Base-by-base conservation (phyloP, 306 rosid species). In the Nissolia schottii region DNA sequence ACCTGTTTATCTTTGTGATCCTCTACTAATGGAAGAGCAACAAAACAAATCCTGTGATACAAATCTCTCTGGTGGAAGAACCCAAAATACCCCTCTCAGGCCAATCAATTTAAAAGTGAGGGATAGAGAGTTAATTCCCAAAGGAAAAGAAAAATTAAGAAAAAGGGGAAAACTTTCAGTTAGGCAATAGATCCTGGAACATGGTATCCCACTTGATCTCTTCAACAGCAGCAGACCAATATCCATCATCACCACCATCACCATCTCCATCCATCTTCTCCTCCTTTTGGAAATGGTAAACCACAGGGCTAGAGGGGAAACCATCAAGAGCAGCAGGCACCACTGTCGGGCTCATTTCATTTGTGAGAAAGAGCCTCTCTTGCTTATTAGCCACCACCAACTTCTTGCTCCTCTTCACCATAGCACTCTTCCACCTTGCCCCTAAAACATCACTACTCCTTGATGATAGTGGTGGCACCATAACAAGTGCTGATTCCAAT, bases 141-240 rank as follows among this genome's bases (percentile, higher is more conserved):
- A 46, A 4, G 59, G 50, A 23, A 63, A 73, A 37, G 50, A 23
- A 63, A 73, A 37, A 23, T 13, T 10, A 28, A 76, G 32, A 3
- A 3, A 51, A 4, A 25, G 15, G 8, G 18, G 16, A 4, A 32
- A 56, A 15, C 1, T 34, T 64, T 85, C 72, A 93, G 53, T 94
- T 93, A 65, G 97, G 97, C 87, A 85, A 89, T 71, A 93, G 87
- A 81, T 93, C 89, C 61, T 91, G 92, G 64, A 93, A 93, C 98
- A 93, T 74, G 16, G 94, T 61, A 81, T 89, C 96, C 97, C 97
- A 91, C 87, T 89, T 91, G 81, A 93, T 86, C 77, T 89, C 92
- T 85, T 91, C 90, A 79, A 86, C 85, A 23, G 89, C 90, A 43
- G 83, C 85, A 13, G 83, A 82, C 96, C 92, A 88, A 67, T 88